Evolutionary conservation across 192 early-diverging fungal species (phyloP).

Genomic region (Podila horticola): DNA sequence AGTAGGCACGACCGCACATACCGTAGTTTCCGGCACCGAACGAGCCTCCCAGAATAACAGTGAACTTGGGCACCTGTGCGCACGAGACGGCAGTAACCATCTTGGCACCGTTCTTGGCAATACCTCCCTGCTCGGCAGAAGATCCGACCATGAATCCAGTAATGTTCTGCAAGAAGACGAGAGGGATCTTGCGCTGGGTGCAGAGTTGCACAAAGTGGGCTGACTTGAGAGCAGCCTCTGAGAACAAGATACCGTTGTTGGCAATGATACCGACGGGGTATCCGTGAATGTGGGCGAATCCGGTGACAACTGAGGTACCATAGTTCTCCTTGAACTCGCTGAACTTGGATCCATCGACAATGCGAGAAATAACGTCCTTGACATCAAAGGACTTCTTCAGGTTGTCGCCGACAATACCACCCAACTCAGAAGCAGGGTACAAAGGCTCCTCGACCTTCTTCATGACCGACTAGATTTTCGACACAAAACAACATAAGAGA

Average conservation of each 20-base stretch:
- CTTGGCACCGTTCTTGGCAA: conserved; percentile 98
- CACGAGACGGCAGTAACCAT: conserved; percentile 95
- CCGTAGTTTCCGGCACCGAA: conserved; percentile 96
- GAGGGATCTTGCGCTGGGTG: conserved; percentile 86
- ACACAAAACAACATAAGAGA: background rate
- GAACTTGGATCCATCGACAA: conserved; percentile 93
- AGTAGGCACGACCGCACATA: conserved; percentile 96
- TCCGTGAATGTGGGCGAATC: conserved; percentile 91
- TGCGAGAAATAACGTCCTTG: conserved; percentile 91
- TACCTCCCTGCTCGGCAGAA: conserved; percentile 93
- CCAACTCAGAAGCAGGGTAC: conserved; percentile 84
- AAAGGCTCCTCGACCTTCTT: conserved; percentile 77
- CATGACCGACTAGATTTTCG: conserved; percentile 53
- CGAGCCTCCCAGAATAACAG: conserved; percentile 79
- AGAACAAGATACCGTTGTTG: conserved; percentile 96
- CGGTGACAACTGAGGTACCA: conserved; percentile 89
- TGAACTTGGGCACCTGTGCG: conserved; percentile 94
- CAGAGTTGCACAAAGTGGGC: conserved; percentile 96
- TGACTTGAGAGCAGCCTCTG: conserved; percentile 93
- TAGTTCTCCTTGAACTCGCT: conserved; percentile 95
- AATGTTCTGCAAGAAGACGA: conserved; percentile 96
- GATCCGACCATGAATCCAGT: conserved; percentile 98
- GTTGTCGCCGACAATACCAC: conserved; percentile 95
- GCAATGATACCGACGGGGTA: conserved; percentile 93
- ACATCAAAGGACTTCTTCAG: conserved; percentile 89